Evolutionary conservation across 179 eudicot genomes (phyloP).

Genomic region (Silene coronaria): DNA sequence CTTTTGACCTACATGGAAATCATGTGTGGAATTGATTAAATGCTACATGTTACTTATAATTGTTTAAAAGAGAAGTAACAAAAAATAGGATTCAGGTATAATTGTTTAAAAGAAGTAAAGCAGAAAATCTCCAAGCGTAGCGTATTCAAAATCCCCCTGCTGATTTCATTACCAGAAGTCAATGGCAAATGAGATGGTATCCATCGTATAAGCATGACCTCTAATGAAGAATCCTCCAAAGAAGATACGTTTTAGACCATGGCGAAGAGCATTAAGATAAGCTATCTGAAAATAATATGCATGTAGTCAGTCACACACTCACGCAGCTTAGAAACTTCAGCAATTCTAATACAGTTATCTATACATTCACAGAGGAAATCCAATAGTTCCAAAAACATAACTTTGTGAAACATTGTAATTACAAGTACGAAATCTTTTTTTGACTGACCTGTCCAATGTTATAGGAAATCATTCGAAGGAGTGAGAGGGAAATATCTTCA

Average conservation of each 20-base stretch:
- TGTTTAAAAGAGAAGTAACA: not conserved
- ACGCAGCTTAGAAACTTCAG: not conserved
- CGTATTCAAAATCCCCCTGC: not conserved
- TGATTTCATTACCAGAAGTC: conserved; percentile 67
- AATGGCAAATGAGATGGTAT: conserved; percentile 94
- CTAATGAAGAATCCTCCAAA: conserved; percentile 98
- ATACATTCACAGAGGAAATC: not conserved
- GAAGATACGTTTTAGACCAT: conserved; percentile 89
- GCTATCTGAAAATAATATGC: conserved; percentile 52
- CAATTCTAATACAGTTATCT: not conserved
- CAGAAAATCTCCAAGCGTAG: not conserved
- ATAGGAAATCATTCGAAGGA: conserved; percentile 95
- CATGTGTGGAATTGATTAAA: not conserved
- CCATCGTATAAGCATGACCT: conserved; percentile 99
- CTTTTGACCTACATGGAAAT: conserved; percentile 67
- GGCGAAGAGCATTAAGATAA: conserved; percentile 80
- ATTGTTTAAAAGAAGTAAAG: too few relatives aligned
- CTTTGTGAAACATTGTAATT: not conserved
- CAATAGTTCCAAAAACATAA: not conserved
- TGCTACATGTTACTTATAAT: not conserved
- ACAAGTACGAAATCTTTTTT: not conserved
- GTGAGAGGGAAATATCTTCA: conserved; percentile 94
- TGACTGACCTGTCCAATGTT: conserved; percentile 88
- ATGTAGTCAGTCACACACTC: conserved; percentile 5
- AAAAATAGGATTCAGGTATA: not conserved